These are phyloP conservation scores for Aspergillus glaucus DNA, from an alignment of 2,329 filamentous ascomycete genomes.

Conservation along the genomic window DNA sequence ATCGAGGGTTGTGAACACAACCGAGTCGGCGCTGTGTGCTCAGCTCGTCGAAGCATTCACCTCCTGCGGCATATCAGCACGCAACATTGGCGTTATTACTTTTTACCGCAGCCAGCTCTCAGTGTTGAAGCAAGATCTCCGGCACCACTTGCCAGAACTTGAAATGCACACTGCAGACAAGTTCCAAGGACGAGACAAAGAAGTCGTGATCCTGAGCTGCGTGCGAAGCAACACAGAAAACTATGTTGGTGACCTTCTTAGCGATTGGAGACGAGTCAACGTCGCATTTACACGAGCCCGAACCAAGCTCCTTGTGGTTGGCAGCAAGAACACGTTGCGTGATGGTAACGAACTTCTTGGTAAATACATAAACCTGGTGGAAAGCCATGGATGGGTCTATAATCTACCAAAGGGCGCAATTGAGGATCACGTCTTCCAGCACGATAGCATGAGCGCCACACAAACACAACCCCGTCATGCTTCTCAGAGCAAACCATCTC, in stretches of 20 bases:
- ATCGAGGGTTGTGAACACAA: constrained; percentile 78
- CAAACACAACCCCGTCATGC: constrained; percentile 11
- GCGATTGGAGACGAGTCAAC: constrained; percentile 89
- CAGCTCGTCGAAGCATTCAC: constrained; percentile 78
- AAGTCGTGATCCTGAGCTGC: constrained; percentile 78
- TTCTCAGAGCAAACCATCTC: constrained; percentile 14
- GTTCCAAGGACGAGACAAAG: constrained; percentile 94
- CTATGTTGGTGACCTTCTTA: constrained; percentile 82
- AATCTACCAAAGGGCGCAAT: constrained; percentile 61
- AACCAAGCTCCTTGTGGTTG: constrained; percentile 83
- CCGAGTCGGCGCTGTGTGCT: constrained; percentile 70
- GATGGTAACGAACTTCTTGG: constrained; percentile 66
- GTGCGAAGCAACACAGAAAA: constrained; percentile 79
- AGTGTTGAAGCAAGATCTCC: constrained; percentile 67
- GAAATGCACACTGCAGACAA: constrained; percentile 97
- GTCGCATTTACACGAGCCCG: constrained; percentile 91
- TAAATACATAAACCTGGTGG: constrained; percentile 70
- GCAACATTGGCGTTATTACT: constrained; percentile 88
- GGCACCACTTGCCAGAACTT: constrained; percentile 54
- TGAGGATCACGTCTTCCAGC: constrained; percentile 63
- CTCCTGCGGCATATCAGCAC: constrained; percentile 63
- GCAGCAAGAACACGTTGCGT: constrained; percentile 70
- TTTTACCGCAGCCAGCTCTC: constrained; percentile 92
- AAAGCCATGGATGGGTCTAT: constrained; percentile 70
- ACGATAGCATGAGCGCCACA: constrained; percentile 12